phyloP scores from a whole-genome alignment of 768 basidiomycete species.

The Cantharellus anzutake region DNA sequence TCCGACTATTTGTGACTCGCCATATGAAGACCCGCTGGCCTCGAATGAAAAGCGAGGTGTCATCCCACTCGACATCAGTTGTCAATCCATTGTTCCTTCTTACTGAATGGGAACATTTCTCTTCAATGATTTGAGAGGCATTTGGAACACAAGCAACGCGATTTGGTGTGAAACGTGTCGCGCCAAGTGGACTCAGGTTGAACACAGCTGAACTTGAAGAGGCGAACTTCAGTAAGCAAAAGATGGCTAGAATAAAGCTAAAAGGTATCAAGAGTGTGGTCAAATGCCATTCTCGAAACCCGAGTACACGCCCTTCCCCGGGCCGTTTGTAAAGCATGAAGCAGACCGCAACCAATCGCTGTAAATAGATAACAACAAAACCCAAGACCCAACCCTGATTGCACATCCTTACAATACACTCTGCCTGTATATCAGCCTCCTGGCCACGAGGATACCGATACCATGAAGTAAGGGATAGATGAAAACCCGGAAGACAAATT shows the following conservation, averaged over 20 bases:
- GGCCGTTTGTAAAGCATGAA: background rate
- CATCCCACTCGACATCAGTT: constrained; percentile 30
- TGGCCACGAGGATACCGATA: background rate
- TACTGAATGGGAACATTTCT: too few species aligned
- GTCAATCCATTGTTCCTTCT: background rate
- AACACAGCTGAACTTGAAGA: too few species aligned
- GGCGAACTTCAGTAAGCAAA: too few species aligned
- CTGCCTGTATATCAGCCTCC: background rate
- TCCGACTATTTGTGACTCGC: constrained; percentile 20
- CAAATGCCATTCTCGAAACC: too few species aligned
- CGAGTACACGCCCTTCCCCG: too few species aligned
- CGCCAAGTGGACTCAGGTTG: too few species aligned
- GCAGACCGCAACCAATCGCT: background rate
- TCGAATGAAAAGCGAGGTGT: constrained; percentile 48
- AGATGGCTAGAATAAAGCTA: too few species aligned
- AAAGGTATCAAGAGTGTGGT: too few species aligned
- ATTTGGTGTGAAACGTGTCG: too few species aligned
- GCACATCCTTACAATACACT: background rate
- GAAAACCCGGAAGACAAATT: background rate
- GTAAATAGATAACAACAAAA: background rate
- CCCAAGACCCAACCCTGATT: background rate
- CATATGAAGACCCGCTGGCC: constrained; percentile 55
- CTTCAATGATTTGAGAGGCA: too few species aligned
- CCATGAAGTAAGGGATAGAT: background rate
- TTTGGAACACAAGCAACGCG: too few species aligned